A percentile compares a stretch with the other conserved stretches of the same genome.
These are phyloP conservation scores for Diplocarpon mali DNA, from an alignment of 2,329 filamentous ascomycete genomes.

Conservation along the genomic window DNA sequence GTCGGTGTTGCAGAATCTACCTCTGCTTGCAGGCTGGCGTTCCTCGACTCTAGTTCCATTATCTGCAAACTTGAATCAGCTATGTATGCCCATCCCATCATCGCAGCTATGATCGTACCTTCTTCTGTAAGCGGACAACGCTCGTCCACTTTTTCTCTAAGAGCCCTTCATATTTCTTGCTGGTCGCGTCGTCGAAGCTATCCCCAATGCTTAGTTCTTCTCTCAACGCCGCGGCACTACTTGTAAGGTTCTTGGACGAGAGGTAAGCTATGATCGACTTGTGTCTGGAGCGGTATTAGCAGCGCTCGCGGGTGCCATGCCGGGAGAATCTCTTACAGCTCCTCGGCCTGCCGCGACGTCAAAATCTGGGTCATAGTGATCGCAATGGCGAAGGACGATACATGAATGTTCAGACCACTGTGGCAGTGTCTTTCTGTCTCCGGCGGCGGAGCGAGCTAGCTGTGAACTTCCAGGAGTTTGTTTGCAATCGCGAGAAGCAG, in stretches of 20 bases:
- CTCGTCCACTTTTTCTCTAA: constrained; percentile 99
- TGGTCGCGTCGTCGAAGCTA: constrained; percentile 65
- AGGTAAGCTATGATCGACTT: constrained; percentile 91
- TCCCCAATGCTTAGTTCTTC: constrained; percentile 63
- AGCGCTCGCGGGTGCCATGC: constrained; percentile 8
- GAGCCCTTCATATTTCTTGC: constrained; percentile 89
- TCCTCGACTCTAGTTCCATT: constrained; percentile 80
- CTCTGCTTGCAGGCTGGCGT: constrained; percentile 64
- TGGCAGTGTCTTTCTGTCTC: constrained; percentile 6
- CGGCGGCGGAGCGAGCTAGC: constrained; percentile 17
- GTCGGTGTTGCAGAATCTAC: constrained; percentile 73
- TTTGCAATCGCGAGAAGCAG: neutral
- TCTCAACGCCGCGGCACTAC: constrained; percentile 59
- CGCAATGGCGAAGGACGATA: constrained; percentile 11
- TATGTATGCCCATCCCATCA: neutral
- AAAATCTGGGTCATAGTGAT: constrained; percentile 61
- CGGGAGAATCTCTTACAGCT: constrained; percentile 53
- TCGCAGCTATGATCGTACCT: constrained; percentile 44
- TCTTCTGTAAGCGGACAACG: constrained; percentile 88
- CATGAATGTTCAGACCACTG: constrained; percentile 18
- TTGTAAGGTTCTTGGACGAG: constrained; percentile 57
- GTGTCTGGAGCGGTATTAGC: constrained; percentile 46
- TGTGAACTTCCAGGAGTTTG: neutral
- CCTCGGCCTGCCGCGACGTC: constrained; percentile 73
- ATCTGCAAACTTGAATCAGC: constrained; percentile 44